Conservation (phyloP, 495 filamentous ascomycete species). For the Aspergillus olivimuriae region DNA sequence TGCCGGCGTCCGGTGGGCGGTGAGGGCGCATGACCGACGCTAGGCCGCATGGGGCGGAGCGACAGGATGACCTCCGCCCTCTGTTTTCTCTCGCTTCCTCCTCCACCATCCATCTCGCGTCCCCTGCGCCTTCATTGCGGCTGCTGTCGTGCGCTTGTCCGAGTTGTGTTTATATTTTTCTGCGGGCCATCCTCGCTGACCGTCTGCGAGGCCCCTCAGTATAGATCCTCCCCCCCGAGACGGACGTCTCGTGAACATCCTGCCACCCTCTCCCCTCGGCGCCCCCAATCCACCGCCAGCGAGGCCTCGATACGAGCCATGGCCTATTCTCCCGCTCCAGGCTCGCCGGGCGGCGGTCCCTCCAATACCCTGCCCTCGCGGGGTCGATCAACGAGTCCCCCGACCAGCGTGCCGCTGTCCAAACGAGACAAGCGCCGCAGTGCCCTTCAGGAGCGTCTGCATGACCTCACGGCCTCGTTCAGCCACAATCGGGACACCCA, state of each 20-base stretch:
- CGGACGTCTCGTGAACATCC: slow-evolving; percentile 2
- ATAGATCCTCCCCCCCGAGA: slow-evolving; percentile 5
- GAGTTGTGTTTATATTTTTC: too few species aligned
- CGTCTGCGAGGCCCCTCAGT: too few species aligned
- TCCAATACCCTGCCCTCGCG: slow-evolving; percentile 21
- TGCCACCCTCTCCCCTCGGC: slow-evolving; percentile 5
- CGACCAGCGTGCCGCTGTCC: slow-evolving; percentile 41
- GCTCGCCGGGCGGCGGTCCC: slow-evolving; percentile 25
- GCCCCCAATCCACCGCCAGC: slow-evolving; percentile 9
- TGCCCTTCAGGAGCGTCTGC: slow-evolving; percentile 67
- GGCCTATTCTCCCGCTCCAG: slow-evolving; percentile 32
- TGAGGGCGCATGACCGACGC: neutral
- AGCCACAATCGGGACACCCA: slow-evolving; percentile 71
- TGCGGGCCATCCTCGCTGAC: too few species aligned
- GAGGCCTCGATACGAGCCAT: slow-evolving; percentile 16
- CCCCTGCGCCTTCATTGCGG: too few species aligned
- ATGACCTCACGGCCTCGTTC: slow-evolving; percentile 66
- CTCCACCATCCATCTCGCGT: too few species aligned
- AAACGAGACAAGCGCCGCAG: slow-evolving; percentile 90
- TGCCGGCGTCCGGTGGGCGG: neutral
- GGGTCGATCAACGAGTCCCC: slow-evolving; percentile 33
- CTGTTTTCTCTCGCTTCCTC: neutral
- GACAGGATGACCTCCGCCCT: too few species aligned
- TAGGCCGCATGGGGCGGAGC: neutral
- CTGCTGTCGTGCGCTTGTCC: too few species aligned